Conservation (phyloP, 441 rosid species). For the Pelargonium citronellum region DNA sequence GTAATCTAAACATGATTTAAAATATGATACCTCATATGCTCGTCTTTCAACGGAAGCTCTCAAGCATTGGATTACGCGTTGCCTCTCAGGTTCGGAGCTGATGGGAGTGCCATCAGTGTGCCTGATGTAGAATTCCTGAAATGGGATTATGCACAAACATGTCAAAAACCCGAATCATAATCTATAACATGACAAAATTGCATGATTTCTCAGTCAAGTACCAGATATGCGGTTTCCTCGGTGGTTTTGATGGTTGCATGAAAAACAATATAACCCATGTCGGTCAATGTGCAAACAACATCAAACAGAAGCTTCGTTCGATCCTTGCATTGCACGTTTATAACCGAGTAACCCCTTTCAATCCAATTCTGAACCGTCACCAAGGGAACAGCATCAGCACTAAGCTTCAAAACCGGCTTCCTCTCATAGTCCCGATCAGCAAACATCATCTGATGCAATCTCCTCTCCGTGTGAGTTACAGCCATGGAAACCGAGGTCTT, state of each 20-base stretch:
- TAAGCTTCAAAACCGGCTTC: slow-evolving; percentile 33
- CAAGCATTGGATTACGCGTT: slow-evolving; percentile 75
- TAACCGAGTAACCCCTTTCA: slow-evolving; percentile 75
- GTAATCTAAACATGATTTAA: neutral
- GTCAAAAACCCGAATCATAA: neutral
- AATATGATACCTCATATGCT: slow-evolving; percentile 65
- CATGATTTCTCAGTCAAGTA: slow-evolving; percentile 14
- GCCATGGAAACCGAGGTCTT: slow-evolving; percentile 56
- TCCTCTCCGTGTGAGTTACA: slow-evolving; percentile 62
- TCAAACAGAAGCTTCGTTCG: slow-evolving; percentile 89
- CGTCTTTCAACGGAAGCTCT: slow-evolving; percentile 90
- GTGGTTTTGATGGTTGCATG: slow-evolving; percentile 76
- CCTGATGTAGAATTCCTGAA: slow-evolving; percentile 74
- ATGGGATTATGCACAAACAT: neutral
- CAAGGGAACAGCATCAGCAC: slow-evolving; percentile 37
- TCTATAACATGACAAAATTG: neutral
- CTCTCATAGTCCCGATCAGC: slow-evolving; percentile 83
- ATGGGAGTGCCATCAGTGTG: slow-evolving; percentile 88
- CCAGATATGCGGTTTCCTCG: slow-evolving; percentile 76
- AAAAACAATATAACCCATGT: slow-evolving; percentile 89
- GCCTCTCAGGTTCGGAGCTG: slow-evolving; percentile 84
- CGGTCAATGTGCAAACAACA: slow-evolving; percentile 79
- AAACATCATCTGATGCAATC: slow-evolving; percentile 98
- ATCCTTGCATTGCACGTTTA: slow-evolving; percentile 76
- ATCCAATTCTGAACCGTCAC: slow-evolving; percentile 73